Conservation (phyloP, 306 rosid species). For the Cucurbita argyrosperma region DNA sequence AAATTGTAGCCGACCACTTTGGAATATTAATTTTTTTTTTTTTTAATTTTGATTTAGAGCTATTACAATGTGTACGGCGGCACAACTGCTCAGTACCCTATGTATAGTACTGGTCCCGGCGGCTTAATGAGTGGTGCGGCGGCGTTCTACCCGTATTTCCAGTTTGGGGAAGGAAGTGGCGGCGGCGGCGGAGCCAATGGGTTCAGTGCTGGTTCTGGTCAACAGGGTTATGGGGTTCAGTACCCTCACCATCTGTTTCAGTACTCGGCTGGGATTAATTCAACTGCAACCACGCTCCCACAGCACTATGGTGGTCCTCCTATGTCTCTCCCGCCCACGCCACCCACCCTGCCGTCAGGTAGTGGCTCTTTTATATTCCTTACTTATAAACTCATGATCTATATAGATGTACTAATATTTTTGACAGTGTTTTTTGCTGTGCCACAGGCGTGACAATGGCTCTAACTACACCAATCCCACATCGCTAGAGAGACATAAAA, state of each 20-base stretch:
- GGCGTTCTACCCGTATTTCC: slow-evolving; percentile 61
- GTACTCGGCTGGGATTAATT: slow-evolving; percentile 45
- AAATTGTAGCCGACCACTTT: neutral
- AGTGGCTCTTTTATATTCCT: neutral
- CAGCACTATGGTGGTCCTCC: slow-evolving; percentile 79
- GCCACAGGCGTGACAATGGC: slow-evolving; percentile 98
- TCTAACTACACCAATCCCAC: slow-evolving; percentile 70
- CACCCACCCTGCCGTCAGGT: slow-evolving; percentile 95
- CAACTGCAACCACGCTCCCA: slow-evolving; percentile 48
- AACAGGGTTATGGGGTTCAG: slow-evolving; percentile 61
- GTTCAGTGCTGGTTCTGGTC: slow-evolving; percentile 17
- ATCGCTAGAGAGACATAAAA: slow-evolving; percentile 46
- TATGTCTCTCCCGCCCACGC: slow-evolving; percentile 80
- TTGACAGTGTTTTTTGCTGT: slow-evolving; percentile 99
- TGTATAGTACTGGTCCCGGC: slow-evolving; percentile 57
- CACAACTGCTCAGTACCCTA: slow-evolving; percentile 61
- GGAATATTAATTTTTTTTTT: neutral
- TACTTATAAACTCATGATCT: no score
- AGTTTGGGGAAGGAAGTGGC: slow-evolving; percentile 37
- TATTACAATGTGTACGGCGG: slow-evolving; percentile 85
- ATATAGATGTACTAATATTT: slow-evolving; percentile 46
- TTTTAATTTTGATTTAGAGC: slow-evolving; percentile 27
- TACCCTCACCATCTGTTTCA: slow-evolving; percentile 68
- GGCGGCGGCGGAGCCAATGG: slow-evolving; percentile 20
- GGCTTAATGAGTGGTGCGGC: slow-evolving; percentile 58